phyloP scores from a whole-genome alignment of 257 asterid species.

The Rubia yunnanensis region DNA sequence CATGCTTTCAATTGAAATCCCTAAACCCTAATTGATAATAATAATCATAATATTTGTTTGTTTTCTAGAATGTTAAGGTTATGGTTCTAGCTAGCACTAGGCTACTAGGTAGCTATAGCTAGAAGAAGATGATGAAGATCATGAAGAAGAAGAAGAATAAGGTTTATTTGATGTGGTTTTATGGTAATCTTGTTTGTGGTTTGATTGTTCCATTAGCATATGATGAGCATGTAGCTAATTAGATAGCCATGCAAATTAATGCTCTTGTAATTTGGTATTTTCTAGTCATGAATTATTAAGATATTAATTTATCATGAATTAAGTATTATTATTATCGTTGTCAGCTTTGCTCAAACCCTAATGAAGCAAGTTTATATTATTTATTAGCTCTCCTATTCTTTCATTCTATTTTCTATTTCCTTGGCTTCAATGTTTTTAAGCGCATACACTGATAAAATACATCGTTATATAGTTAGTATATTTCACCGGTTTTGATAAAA shows the following conservation, averaged over 20 bases:
- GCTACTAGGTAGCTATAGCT: neutral
- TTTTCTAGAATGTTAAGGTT: neutral
- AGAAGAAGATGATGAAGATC: neutral
- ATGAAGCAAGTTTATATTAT: no score
- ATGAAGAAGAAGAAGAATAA: neutral
- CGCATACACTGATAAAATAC: no score
- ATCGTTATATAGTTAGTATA: no score
- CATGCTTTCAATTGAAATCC: conserved; percentile 2
- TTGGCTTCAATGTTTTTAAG: no score
- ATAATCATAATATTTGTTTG: neutral
- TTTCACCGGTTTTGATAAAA: no score
- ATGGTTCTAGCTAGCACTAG: neutral
- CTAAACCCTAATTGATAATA: neutral
- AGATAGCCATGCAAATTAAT: conserved; percentile 14
- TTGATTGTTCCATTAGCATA: conserved; percentile 12
- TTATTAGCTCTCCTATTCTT: no score
- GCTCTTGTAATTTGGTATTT: no score
- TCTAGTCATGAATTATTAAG: no score
- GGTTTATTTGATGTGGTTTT: neutral
- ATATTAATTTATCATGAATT: no score
- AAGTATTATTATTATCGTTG: no score
- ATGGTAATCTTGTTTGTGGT: neutral
- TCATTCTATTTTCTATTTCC: no score
- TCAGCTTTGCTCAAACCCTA: no score
- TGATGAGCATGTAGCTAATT: conserved; percentile 13